These are phyloP conservation scores for Aspergillus nanangensis DNA, from an alignment of 495 filamentous ascomycete species.

Conservation along the genomic window DNA sequence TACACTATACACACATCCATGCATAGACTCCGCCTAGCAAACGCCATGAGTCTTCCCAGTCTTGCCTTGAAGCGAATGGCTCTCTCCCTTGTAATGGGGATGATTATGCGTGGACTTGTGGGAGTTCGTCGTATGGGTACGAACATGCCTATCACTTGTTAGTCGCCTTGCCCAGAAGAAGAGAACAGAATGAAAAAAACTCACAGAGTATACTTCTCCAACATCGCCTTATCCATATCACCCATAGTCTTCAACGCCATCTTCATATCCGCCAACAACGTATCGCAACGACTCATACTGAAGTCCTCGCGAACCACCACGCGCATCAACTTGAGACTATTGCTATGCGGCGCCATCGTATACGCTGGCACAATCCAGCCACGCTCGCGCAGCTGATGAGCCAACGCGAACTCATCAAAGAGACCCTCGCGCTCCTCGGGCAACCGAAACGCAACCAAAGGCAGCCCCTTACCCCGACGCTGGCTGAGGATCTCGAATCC, in stretches of 20 bases:
- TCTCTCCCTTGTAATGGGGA: conserved; percentile 66
- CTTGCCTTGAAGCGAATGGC: conserved; percentile 83
- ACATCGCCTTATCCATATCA: conserved; percentile 64
- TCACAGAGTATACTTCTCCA: conserved; percentile 62
- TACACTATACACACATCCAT: no score
- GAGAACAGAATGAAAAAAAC: conserved; percentile 4
- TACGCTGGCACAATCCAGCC: conserved; percentile 93
- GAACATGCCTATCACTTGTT: conserved; percentile 43
- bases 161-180: not conserved
- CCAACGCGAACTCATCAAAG: conserved; percentile 79
- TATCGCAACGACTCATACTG: conserved; percentile 67
- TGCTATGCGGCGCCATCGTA: conserved; percentile 84
- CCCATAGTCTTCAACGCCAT: conserved; percentile 62
- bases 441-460: conserved; percentile 84
- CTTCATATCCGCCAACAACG: conserved; percentile 68
- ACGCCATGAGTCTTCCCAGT: conserved; percentile 81
- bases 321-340: conserved; percentile 77
- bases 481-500: conserved; percentile 85
- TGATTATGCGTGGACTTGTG: conserved; percentile 57
- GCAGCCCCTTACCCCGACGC: conserved; percentile 66
- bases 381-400: conserved; percentile 74
- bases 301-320: conserved; percentile 91
- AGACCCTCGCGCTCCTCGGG: conserved; percentile 51
- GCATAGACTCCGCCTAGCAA: conserved; percentile 48
- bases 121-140: conserved; percentile 49